Base-by-base conservation (phyloP, 116 monocot species). In the Dioscorea cayenensis region DNA sequence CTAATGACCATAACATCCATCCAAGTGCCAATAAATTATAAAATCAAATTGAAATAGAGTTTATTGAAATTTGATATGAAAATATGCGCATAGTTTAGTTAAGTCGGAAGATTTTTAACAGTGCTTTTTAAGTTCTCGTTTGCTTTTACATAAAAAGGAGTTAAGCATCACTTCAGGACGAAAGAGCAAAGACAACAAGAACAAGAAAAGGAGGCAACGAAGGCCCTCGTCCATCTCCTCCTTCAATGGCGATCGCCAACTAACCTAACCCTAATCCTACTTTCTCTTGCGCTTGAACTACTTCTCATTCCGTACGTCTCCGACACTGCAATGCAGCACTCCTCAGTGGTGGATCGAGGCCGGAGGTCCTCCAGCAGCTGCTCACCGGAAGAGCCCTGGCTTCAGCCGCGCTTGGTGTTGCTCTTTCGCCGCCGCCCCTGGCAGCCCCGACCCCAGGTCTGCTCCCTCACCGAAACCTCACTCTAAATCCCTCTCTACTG, bases 371-470 rank as follows among this genome's bases (percentile, higher is more conserved):
- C 3, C 64, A n/a, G 65, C 77, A 35, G 75, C 65, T 20, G n/a
- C 63, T 29, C 59, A 69, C 61, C 71, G 70, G 35, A 65, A 73
- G 66, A 35, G 60, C 49, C 64, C 68, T 4, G 68, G 66, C 8
- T 49, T 74, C 64, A 86, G 77, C 25, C 76, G 78, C 18, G 78
- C 84, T 61, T 94, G 89, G 89, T 94, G 94, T 87, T 94, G 89
- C 85, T 83, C 89, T 38, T 86, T 92, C 74, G 70, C 79, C 11
- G 83, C 71, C 59, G 74, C 63, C 19, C 87, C 85, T 3, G 71
- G 58, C 6, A 89, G 89, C 79, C 87, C 89, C 14, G 94, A 94
- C 51, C 66, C 21, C 64, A 80, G 77, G 68, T 62, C 36, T 48
- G 9, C 29, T 36, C 66, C 32, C 64, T 6, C 23, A 3, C 51